Conservation (phyloP, 1,284 basidiomycete species). For the Cutaneotrichosporon arboriforme region DNA sequence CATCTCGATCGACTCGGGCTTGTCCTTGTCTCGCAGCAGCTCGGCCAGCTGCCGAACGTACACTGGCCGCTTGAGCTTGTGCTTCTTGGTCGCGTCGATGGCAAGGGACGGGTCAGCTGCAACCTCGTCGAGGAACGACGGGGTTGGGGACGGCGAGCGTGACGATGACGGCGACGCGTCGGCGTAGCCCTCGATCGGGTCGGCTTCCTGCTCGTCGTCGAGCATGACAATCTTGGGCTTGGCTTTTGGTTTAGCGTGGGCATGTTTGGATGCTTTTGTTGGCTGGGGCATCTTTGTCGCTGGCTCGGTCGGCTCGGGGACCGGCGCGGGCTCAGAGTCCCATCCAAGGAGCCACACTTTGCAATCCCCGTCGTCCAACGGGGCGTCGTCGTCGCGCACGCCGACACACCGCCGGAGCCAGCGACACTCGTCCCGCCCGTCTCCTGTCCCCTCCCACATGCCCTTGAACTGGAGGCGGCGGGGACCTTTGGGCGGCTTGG, state of each 20-base stretch:
- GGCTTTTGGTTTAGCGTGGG: slow-evolving; percentile 10
- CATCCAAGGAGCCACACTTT: slow-evolving; percentile 36
- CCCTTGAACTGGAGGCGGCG: slow-evolving; percentile 59
- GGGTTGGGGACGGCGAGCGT: slow-evolving; percentile 70
- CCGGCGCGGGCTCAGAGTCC: slow-evolving; percentile 6
- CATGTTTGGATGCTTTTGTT: slow-evolving; percentile 4
- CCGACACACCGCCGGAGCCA: slow-evolving; percentile 55
- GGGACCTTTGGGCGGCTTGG: slow-evolving; percentile 31
- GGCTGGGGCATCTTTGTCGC: neutral
- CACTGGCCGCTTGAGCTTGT: slow-evolving; percentile 67
- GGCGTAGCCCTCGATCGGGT: slow-evolving; percentile 74
- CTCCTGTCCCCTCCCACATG: slow-evolving; percentile 72
- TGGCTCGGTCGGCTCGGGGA: neutral
- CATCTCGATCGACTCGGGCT: slow-evolving; percentile 70
- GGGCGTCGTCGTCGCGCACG: slow-evolving; percentile 54
- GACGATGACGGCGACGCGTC: slow-evolving; percentile 59
- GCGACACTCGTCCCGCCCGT: slow-evolving; percentile 63
- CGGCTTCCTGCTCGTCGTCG: slow-evolving; percentile 56
- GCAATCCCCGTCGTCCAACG: neutral
- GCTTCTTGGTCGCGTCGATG: slow-evolving; percentile 47
- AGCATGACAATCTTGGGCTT: slow-evolving; percentile 34
- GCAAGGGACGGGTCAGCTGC: slow-evolving; percentile 72
- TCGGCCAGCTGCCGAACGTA: slow-evolving; percentile 74
- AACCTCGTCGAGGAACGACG: slow-evolving; percentile 71
- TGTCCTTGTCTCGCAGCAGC: slow-evolving; percentile 63